Evolutionary conservation across 164 flowering plant genomes (phyloP), one percentile per base, ranked within the genome.

Genomic region (Cinnamomum chago): DNA sequence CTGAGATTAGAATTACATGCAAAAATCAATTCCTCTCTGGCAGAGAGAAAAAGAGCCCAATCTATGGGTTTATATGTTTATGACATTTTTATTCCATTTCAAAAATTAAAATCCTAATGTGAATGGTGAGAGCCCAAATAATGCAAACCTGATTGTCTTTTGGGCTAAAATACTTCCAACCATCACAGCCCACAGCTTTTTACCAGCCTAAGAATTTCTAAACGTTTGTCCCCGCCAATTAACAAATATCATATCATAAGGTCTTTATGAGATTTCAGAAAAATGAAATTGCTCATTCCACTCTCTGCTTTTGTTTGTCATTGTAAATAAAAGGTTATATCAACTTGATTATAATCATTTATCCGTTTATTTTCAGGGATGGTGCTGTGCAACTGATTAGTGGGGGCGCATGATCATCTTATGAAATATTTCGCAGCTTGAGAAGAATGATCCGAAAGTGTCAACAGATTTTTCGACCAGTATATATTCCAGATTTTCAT

Each of bases 281-380:
- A 55, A 55, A 20, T 55, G 60, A 55, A 13, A 15, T 55, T 55
- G 60, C 60, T 15, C 20, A 15, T 17, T 55, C 17, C 20, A 55
- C 20, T 14, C 60, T 15, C 60, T 55, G 35, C 14, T 5, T 23
- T 64, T 64, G 27, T 27, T 24, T 64, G 7, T 64, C 62, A 6
- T 68, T 50, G 62, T 62, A 12, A 47, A 50, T 17, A 25, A 24
- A 3, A 2, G 64, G 58, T 2, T 55, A 15, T 55, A 2, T 20
- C 60, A 55, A 55, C 20, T 15, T 47, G 60, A 51, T 70, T 51
- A 25, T 17, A 9, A 9, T 51, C 27, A 28, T 67, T 70, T 33
- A 64, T 18, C 69, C 28, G 11, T 75, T 72, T 50, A 18, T 74
- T 76, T 74, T 9, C 79, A 71, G 79, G 79, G 70, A 58, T 73